Base-by-base conservation (phyloP, 805 yeast species). In the Scheffersomyces coipomensis region DNA sequence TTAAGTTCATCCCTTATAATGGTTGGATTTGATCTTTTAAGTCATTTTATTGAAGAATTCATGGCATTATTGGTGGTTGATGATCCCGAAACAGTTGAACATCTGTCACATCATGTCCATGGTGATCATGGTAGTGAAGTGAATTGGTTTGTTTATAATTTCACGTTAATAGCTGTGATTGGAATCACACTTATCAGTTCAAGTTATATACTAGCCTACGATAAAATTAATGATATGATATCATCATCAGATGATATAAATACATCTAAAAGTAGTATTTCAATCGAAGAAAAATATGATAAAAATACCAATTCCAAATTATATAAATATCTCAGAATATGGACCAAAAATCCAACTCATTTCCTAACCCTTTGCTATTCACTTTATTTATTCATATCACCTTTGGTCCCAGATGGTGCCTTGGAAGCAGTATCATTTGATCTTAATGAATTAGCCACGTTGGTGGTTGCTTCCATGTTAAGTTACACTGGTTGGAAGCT, bases 11-110 rank as follows among this genome's bases (percentile, higher is more conserved):
- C 95, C 1, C 73, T 91, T 44, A 70, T 90, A 18, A 91, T 90
- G 76, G 95, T 91, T 44, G 97, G 98, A 0, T 77, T 88, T 37
- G 98, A 91, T 60, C 68, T 93, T 37, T 65, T 87, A 33, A 87
- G 95, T 34, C 99, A 91, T 60, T 72, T 86, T n/a, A 51, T 87
- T 13, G 97, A 91, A 60, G 96, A 88, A 46, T 51, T 79, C 19
- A 77, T 83, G 22, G 68, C 76, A 9, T 56, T 58, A 4, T 51
- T 72, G 13, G 68, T 68, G 10, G 44, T 40, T 23, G 49, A 40
- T 15, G 51, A 33, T 15, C 33, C 19, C 8, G 27, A 29, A 16
- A 19, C 25, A 2, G 40, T 46, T 9, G 53, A 43, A 29, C 57
- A 49, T 21, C 64, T 58, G 19, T 60, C 73, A 1, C 73, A 67